Evolutionary conservation across 73 alveolate species (phyloP).

Genomic region (Durusdinium trenchii): DNA sequence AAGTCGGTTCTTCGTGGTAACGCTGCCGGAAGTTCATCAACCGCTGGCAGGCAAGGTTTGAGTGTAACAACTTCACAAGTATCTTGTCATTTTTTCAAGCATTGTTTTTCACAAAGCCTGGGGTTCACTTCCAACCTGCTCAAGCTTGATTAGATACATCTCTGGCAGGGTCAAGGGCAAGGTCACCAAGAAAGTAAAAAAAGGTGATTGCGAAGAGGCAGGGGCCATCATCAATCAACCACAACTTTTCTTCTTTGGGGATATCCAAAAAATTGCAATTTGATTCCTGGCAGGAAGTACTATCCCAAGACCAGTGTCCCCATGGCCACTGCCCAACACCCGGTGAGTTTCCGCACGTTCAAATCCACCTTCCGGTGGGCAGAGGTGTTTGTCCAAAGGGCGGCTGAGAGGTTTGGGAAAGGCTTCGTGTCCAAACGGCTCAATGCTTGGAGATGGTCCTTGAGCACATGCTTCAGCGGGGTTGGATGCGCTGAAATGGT

Average conservation of each 20-base stretch:
- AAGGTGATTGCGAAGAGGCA: not conserved
- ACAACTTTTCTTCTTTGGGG: too few species aligned
- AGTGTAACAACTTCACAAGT: too few species aligned
- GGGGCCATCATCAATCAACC: too few species aligned
- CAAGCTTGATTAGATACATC: too few species aligned
- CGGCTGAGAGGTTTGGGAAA: not conserved
- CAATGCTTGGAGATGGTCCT: not conserved
- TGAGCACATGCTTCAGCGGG: conserved; percentile 20
- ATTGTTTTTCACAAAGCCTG: too few species aligned
- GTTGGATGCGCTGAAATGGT: conserved; percentile 44
- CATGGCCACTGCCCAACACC: not conserved
- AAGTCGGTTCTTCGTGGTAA: not conserved
- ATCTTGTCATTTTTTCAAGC: too few species aligned
- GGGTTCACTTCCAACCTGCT: too few species aligned
- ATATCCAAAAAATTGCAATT: too few species aligned
- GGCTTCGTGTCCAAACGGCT: not conserved
- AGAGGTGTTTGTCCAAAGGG: not conserved
- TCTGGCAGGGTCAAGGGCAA: not conserved
- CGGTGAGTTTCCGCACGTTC: not conserved
- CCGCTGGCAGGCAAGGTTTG: too few species aligned
- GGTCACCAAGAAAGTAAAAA: not conserved
- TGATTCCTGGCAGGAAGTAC: not conserved
- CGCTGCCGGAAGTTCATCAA: too few species aligned
- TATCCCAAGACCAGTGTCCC: conserved; percentile 40
- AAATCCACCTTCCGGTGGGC: conserved; percentile 5